These are phyloP conservation scores for Crithidia thermophila DNA, from an alignment of 208 protist genomes.

Conservation along the genomic window DNA sequence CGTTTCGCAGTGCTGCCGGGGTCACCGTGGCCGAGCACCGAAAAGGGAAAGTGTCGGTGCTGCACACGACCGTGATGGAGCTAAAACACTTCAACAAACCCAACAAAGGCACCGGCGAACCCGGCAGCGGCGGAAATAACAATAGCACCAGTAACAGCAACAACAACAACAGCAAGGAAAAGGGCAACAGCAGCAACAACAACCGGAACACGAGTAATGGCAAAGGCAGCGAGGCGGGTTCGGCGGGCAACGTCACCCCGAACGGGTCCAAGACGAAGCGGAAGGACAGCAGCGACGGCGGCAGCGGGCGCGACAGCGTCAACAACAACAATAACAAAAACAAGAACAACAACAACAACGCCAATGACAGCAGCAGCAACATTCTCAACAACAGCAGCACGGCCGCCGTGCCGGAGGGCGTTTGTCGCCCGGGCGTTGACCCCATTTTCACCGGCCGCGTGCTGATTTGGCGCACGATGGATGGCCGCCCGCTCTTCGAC, in stretches of 20 bases:
- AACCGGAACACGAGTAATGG: not conserved
- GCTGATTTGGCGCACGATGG: slow-evolving; percentile 37
- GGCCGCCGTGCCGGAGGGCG: not conserved
- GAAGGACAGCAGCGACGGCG: slow-evolving; percentile 2
- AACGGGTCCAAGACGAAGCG: not conserved
- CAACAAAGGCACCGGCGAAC: slow-evolving; percentile 3
- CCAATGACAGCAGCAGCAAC: not conserved
- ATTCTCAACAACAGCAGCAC: slow-evolving; percentile 17
- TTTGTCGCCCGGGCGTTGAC: slow-evolving; percentile 15
- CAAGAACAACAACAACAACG: slow-evolving; percentile 6
- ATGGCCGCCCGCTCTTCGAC: slow-evolving; percentile 36
- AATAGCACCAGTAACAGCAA: not conserved
- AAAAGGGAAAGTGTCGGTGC: slow-evolving; percentile 26
- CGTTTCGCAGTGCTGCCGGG: slow-evolving; percentile 14
- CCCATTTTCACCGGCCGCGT: slow-evolving; percentile 37
- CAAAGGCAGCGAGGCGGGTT: slow-evolving; percentile 1
- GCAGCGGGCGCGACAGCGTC: not conserved
- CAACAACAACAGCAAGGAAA: slow-evolving; percentile 2
- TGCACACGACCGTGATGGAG: slow-evolving; percentile 38
- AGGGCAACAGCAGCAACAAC: not conserved
- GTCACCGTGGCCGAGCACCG: slow-evolving; percentile 29
- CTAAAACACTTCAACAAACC: slow-evolving; percentile 35
- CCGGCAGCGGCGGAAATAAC: too few species aligned
- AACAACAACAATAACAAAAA: slow-evolving; percentile 10
- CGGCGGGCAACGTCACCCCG: not conserved